A percentile compares a stretch with the other conserved stretches of the same genome.
Evolutionary conservation across 2,329 filamentous ascomycete genomes (phyloP).

Genomic region (Byssoonygena ceratinophila): DNA sequence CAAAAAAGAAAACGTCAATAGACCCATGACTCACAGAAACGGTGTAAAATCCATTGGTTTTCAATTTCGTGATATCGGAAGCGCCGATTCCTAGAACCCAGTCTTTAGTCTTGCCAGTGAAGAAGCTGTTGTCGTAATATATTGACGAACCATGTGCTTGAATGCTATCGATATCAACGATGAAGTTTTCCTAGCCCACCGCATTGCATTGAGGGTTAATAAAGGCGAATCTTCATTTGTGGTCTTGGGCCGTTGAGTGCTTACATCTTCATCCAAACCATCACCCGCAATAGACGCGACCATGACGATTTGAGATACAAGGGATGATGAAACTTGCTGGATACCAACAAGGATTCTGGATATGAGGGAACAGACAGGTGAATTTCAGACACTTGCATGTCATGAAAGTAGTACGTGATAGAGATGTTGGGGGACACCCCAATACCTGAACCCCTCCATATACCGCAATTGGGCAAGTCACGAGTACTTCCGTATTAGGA

Average conservation of each 20-base stretch:
- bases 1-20: background rate
- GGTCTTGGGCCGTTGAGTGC: background rate
- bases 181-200: conserved; percentile 41
- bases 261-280: conserved; percentile 38
- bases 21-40: conserved; percentile 42
- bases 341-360: too few relatives aligned
- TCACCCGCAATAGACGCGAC: conserved; percentile 45
- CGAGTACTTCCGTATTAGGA: conserved; percentile 14
- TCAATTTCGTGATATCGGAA: conserved; percentile 56
- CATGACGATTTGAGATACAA: conserved; percentile 36
- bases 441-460: conserved; percentile 8
- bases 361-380: too few relatives aligned
- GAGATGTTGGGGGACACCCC: background rate
- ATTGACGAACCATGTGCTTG: conserved; percentile 48
- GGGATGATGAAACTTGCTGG: too few relatives aligned
- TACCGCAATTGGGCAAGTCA: conserved; percentile 3
- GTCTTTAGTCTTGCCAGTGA: background rate
- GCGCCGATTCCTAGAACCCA: conserved; percentile 47
- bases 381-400: background rate
- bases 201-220: background rate
- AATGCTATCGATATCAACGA: conserved; percentile 56
- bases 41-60: conserved; percentile 52
- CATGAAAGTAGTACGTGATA: background rate
- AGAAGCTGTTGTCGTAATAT: background rate
- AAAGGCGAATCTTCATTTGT: background rate